Conservation (phyloP, 2,329 filamentous ascomycete genomes). For the Aspergillus hiratsukae region DNA sequence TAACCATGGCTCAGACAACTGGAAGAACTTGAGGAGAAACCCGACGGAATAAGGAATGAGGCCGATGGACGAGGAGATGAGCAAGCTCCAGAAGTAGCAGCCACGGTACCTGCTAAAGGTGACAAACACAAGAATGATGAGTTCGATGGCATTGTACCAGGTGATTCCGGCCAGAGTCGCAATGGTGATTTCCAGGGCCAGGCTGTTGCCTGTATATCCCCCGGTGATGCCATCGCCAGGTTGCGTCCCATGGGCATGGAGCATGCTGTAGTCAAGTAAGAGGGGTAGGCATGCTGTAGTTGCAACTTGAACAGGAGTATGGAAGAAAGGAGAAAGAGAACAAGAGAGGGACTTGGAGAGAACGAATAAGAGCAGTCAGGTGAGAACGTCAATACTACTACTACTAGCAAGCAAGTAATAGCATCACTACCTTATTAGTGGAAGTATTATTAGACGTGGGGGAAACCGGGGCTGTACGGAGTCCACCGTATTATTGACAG, state of each 20-base stretch:
- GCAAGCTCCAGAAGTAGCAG: slow-evolving; percentile 49
- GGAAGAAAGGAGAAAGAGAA: neutral
- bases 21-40: slow-evolving; percentile 47
- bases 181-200: slow-evolving; percentile 41
- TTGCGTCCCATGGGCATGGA: slow-evolving; percentile 15
- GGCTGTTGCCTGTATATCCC: slow-evolving; percentile 29
- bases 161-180: slow-evolving; percentile 45
- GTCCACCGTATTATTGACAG: too few species aligned
- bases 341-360: neutral
- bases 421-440: neutral
- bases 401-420: neutral
- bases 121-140: slow-evolving; percentile 46
- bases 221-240: slow-evolving; percentile 37
- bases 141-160: slow-evolving; percentile 49
- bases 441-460: neutral
- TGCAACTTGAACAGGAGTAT: slow-evolving; percentile 2
- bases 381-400: neutral
- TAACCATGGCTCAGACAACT: slow-evolving; percentile 33
- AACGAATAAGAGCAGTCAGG: neutral
- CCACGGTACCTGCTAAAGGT: slow-evolving; percentile 45
- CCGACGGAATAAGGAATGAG: slow-evolving; percentile 44
- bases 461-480: neutral
- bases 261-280: slow-evolving; percentile 18
- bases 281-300: slow-evolving; percentile 5
- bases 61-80: slow-evolving; percentile 42